Conservation (phyloP, 129 eudicot genomes). For the Chrysanthemum seticuspe region DNA sequence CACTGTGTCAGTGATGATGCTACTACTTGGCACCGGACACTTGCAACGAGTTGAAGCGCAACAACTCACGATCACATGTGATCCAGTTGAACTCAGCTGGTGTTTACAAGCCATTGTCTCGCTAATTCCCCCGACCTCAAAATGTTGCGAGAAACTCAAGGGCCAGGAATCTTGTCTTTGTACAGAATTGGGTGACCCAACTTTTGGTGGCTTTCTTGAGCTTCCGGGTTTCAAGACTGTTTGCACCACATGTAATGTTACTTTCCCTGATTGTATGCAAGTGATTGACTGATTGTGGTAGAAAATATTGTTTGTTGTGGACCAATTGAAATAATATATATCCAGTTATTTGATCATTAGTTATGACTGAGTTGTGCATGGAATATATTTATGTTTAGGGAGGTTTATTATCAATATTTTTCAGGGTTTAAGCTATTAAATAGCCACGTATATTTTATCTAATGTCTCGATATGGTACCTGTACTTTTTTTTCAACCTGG, state of each 20-base stretch:
- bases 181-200: neutral
- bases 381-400: too few species aligned
- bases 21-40: slow-evolving; percentile 10
- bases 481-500: too few species aligned
- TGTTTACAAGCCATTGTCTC: slow-evolving; percentile 22
- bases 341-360: too few species aligned
- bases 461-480: too few species aligned
- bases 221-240: slow-evolving; percentile 12
- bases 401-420: too few species aligned
- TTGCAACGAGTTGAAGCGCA: slow-evolving; percentile 6
- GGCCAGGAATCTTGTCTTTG: slow-evolving; percentile 27
- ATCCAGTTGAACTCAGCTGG: slow-evolving; percentile 21
- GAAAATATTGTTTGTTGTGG: too few species aligned
- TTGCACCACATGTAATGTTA: neutral
- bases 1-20: slow-evolving; percentile 16
- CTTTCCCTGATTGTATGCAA: slow-evolving; percentile 17
- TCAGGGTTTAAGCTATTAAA: too few species aligned
- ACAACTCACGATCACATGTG: neutral
- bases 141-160: slow-evolving; percentile 24
- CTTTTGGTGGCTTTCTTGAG: neutral
- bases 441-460: too few species aligned
- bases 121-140: neutral
- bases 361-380: too few species aligned
- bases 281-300: neutral
- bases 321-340: neutral